phyloP scores from a whole-genome alignment of 176 grass and related monocot genomes.

The Elaeis guineensis region DNA sequence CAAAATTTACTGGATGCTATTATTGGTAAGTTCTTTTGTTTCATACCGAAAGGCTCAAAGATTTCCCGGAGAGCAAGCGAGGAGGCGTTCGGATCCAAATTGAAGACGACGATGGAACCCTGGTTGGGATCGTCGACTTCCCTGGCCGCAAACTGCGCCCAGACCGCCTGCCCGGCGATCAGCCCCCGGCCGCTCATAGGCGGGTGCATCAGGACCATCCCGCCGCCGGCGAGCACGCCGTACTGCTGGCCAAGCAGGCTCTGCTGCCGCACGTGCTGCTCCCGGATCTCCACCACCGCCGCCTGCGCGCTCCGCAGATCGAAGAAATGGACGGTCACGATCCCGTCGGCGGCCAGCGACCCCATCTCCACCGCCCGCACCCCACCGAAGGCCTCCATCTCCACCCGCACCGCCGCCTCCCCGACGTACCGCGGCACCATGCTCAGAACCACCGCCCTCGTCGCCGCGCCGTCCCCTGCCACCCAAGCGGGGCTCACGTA shows the following conservation, averaged over 20 bases:
- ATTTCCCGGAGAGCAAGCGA: slow-evolving; percentile 41
- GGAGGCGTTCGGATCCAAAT: slow-evolving; percentile 43
- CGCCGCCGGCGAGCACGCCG: slow-evolving; percentile 22
- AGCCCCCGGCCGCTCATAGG: slow-evolving; percentile 16
- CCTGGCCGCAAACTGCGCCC: slow-evolving; percentile 59
- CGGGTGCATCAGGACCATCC: slow-evolving; percentile 17
- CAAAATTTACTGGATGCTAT: no score
- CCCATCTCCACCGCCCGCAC: slow-evolving; percentile 48
- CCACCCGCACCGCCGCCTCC: slow-evolving; percentile 38
- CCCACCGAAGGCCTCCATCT: slow-evolving; percentile 71
- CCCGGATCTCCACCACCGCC: slow-evolving; percentile 48
- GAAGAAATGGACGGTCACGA: slow-evolving; percentile 69
- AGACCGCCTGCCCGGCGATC: slow-evolving; percentile 45
- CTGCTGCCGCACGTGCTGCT: slow-evolving; percentile 66
- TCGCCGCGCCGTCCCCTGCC: slow-evolving; percentile 38
- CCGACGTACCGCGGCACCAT: slow-evolving; percentile 56
- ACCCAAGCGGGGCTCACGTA: slow-evolving; percentile 29
- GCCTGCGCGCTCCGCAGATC: slow-evolving; percentile 70
- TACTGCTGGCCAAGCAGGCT: slow-evolving; percentile 42
- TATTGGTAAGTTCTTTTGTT: no score
- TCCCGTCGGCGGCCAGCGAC: slow-evolving; percentile 41
- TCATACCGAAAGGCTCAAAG: slow-evolving; percentile 73
- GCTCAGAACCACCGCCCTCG: slow-evolving; percentile 60
- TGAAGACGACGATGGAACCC: slow-evolving; percentile 68
- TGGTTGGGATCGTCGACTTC: slow-evolving; percentile 45